phyloP scores from a whole-genome alignment of 257 asterid genomes.

The Scutellaria baicalensis region DNA sequence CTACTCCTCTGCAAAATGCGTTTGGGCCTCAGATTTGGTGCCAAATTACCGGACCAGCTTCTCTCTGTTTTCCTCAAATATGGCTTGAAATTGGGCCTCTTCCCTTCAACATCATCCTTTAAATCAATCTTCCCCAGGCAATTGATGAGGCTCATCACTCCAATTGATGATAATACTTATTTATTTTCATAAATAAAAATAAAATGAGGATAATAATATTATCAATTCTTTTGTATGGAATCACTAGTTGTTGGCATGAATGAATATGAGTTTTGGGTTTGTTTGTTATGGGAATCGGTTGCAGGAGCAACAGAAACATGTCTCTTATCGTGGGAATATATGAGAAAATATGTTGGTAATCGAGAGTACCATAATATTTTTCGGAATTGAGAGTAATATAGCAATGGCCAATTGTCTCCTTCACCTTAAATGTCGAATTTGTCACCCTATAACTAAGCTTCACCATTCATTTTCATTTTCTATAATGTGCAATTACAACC shows the following conservation, averaged over 20 bases:
- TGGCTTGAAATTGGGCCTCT: not conserved
- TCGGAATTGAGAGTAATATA: not conserved
- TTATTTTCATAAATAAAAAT: too few relatives aligned
- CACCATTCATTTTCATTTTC: not conserved
- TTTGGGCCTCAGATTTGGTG: not conserved
- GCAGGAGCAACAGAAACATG: not conserved
- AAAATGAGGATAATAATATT: not conserved
- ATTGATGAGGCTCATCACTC: not conserved
- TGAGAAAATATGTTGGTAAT: not conserved
- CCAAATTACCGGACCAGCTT: slow-evolving; percentile 7
- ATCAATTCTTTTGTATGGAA: not conserved
- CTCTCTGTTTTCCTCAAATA: not conserved
- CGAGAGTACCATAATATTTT: not conserved
- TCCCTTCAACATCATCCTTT: not conserved
- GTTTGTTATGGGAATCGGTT: not conserved
- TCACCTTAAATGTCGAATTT: not conserved
- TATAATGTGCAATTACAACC: too few relatives aligned
- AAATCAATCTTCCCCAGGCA: not conserved
- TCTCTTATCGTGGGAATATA: not conserved
- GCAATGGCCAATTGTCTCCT: not conserved
- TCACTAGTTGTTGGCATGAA: not conserved
- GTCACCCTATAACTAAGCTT: not conserved
- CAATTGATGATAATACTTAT: too few relatives aligned
- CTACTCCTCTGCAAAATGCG: not conserved
- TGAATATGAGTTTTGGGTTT: not conserved